These are phyloP conservation scores for Flaveria robusta DNA, from an alignment of 129 eudicot genomes.

Conservation along the genomic window DNA sequence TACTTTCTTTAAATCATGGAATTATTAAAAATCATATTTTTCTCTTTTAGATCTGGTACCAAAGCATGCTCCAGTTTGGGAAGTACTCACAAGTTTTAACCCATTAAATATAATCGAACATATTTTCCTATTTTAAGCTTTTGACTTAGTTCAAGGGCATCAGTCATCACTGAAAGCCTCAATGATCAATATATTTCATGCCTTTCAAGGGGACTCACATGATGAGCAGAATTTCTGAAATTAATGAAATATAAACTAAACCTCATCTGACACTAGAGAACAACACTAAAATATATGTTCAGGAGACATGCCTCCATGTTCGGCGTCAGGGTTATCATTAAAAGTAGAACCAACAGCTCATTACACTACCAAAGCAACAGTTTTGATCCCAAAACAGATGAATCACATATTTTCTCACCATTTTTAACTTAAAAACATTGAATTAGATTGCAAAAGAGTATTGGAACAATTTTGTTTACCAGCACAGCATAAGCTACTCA, in stretches of 20 bases:
- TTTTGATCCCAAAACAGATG: background rate
- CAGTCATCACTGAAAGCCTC: background rate
- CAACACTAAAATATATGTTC: no score
- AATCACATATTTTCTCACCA: background rate
- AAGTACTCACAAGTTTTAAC: background rate
- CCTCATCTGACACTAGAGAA: no score
- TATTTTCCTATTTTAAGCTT: background rate
- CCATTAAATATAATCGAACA: no score
- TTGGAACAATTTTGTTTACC: background rate
- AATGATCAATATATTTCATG: background rate
- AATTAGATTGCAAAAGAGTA: background rate
- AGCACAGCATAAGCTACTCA: constrained; percentile 11
- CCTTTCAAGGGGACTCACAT: no score
- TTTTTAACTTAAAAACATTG: background rate
- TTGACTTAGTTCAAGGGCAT: background rate
- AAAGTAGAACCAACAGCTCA: background rate
- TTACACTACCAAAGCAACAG: background rate
- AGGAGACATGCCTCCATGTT: no score
- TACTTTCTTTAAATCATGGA: background rate
- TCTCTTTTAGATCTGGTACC: background rate
- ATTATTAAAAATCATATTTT: background rate
- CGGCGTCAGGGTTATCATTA: no score
- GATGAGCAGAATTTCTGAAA: no score
- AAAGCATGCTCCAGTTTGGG: constrained; percentile 6
- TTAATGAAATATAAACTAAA: no score